These are phyloP conservation scores for Magnusiomyces fungicola DNA, from an alignment of 1,139 yeast species.

Conservation along the genomic window DNA sequence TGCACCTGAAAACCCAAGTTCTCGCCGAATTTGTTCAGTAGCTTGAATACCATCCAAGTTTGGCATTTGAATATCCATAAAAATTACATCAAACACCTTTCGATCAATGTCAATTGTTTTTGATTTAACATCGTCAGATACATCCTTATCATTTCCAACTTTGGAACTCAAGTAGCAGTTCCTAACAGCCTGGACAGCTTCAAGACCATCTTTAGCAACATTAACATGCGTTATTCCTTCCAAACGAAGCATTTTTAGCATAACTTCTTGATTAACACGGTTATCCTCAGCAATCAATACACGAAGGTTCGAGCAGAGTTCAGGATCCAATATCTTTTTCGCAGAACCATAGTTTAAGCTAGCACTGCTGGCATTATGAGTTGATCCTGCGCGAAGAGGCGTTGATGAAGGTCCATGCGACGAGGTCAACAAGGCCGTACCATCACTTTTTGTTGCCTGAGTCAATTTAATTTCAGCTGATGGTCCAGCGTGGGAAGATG, in stretches of 20 bases:
- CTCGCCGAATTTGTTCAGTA: slow-evolving; percentile 59
- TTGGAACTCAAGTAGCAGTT: too few relatives aligned
- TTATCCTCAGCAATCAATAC: slow-evolving; percentile 95
- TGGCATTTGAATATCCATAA: slow-evolving; percentile 98
- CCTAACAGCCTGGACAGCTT: slow-evolving; percentile 60
- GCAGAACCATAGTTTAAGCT: too few relatives aligned
- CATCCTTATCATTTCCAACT: not conserved
- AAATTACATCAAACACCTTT: slow-evolving; percentile 56
- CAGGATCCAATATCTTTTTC: slow-evolving; percentile 1
- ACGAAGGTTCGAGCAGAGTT: slow-evolving; percentile 40
- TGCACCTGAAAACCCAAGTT: slow-evolving; percentile 54
- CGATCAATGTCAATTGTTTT: slow-evolving; percentile 47
- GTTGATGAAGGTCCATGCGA: too few relatives aligned
- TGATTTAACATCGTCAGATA: not conserved
- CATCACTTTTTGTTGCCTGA: too few relatives aligned
- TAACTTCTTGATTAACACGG: slow-evolving; percentile 88
- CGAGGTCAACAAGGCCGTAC: too few relatives aligned
- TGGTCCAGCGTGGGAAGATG: too few relatives aligned
- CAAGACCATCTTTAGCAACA: slow-evolving; percentile 86
- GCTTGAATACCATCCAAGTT: slow-evolving; percentile 83
- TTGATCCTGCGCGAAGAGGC: too few relatives aligned
- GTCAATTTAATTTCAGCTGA: too few relatives aligned
- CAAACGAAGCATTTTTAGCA: slow-evolving; percentile 74
- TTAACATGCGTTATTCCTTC: slow-evolving; percentile 72
- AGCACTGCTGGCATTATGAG: too few relatives aligned